Evolutionary conservation across 768 basidiomycete species (phyloP).

Genomic region (Russula sp.): DNA sequence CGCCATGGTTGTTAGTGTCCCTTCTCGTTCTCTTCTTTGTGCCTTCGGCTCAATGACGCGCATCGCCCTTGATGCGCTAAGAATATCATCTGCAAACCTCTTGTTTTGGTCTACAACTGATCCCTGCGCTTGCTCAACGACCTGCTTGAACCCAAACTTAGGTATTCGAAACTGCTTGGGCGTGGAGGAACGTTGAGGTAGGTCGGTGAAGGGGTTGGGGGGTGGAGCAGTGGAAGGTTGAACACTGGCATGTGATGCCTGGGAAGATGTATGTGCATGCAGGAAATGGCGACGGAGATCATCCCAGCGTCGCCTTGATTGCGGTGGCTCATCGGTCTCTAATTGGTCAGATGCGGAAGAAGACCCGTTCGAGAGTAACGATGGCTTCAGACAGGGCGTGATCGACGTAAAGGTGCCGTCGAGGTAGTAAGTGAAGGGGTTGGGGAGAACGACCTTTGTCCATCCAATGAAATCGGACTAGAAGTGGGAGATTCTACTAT

Average conservation of each 20-base stretch:
- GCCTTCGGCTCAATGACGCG: conserved; percentile 47
- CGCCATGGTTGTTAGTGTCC: conserved; percentile 18
- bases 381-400: conserved; percentile 27
- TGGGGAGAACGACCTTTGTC: conserved; percentile 13
- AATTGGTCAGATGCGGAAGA: conserved; percentile 18
- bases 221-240: conserved; percentile 30
- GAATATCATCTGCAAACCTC: conserved; percentile 55
- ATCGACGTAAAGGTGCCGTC: conserved; percentile 1
- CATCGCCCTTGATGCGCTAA: conserved; percentile 52
- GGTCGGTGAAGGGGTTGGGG: not conserved
- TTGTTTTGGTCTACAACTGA: conserved; percentile 47
- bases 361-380: conserved; percentile 24
- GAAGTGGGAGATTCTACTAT: conserved; percentile 21
- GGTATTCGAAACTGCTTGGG: conserved; percentile 45
- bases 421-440: not conserved
- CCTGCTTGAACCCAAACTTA: conserved; percentile 56
- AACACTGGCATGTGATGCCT: conserved; percentile 11
- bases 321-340: conserved; percentile 30
- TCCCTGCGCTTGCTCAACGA: conserved; percentile 62
- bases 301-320: conserved; percentile 51
- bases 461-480: conserved; percentile 11
- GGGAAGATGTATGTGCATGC: conserved; percentile 34
- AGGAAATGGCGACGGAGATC: conserved; percentile 54
- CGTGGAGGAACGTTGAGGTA: conserved; percentile 27
- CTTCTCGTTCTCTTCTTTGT: conserved; percentile 36